Evolutionary conservation across 345 rosid genomes (phyloP).

Genomic region (Euphorbia tirucalli): DNA sequence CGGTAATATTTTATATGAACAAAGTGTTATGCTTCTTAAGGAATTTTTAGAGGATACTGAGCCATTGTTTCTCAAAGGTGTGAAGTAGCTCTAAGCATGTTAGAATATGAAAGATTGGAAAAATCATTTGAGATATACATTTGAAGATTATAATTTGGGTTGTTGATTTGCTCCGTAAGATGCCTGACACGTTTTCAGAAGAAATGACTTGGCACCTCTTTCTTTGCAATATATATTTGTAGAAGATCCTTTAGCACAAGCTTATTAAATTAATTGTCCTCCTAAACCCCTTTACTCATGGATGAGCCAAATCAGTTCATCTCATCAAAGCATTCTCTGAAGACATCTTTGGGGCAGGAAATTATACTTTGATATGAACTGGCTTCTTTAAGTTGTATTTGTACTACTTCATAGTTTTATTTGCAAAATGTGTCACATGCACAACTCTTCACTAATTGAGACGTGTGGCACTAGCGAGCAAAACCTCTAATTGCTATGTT

Average conservation of each 20-base stretch:
- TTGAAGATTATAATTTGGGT: not conserved
- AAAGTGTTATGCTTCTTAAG: constrained; percentile 68
- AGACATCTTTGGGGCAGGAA: not conserved
- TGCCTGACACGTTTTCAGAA: not conserved
- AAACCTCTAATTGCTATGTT: too few species aligned
- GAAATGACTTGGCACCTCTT: constrained; percentile 4
- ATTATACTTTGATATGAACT: not conserved
- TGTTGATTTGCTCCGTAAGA: not conserved
- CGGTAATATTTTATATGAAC: constrained; percentile 47
- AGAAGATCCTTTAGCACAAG: constrained; percentile 56
- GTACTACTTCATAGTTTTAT: not conserved
- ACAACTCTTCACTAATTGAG: too few species aligned
- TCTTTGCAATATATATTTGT: constrained; percentile 65
- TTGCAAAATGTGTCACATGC: not conserved
- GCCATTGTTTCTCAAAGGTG: constrained; percentile 93
- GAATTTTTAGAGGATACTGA: constrained; percentile 78
- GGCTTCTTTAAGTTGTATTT: not conserved
- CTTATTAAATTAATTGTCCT: not conserved
- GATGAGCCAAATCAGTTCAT: not conserved
- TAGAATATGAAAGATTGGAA: constrained; percentile 80
- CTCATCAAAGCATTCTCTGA: not conserved
- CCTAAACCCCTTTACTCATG: not conserved
- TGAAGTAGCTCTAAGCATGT: constrained; percentile 90
- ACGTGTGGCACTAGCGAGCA: too few species aligned
- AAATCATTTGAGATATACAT: constrained; percentile 80